Evolutionary conservation across 495 filamentous ascomycete genomes (phyloP).

Genomic region (Penicillium paradoxum): DNA sequence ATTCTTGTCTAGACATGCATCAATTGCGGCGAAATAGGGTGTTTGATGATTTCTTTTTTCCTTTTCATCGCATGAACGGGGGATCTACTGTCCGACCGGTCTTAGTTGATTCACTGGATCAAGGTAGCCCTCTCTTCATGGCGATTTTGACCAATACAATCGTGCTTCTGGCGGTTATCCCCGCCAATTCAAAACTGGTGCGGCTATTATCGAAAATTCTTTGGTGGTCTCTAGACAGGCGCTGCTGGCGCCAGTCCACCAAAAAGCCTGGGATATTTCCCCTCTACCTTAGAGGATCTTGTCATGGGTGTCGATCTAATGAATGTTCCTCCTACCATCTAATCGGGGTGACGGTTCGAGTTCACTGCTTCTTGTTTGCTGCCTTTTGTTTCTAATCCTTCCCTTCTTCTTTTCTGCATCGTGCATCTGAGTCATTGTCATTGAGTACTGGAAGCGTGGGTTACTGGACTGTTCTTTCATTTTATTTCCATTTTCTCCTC

Average conservation of each 20-base stretch:
- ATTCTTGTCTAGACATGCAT: slow-evolving; percentile 32
- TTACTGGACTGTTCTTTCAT: slow-evolving; percentile 20
- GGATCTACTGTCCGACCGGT: not conserved
- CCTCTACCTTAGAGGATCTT: not conserved
- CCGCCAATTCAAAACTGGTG: slow-evolving; percentile 16
- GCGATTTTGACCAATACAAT: slow-evolving; percentile 1
- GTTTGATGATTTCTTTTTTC: slow-evolving; percentile 21
- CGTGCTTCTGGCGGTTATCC: not conserved
- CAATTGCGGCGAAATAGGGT: slow-evolving; percentile 23
- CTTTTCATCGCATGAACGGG: not conserved
- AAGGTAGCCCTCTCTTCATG: not conserved
- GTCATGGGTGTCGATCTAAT: slow-evolving; percentile 23
- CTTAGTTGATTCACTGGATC: not conserved
- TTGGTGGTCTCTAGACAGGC: slow-evolving; percentile 5
- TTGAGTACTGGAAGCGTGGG: slow-evolving; percentile 31
- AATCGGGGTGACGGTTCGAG: slow-evolving; percentile 9
- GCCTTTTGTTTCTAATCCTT: slow-evolving; percentile 18
- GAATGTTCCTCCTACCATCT: slow-evolving; percentile 18
- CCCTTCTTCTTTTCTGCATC: slow-evolving; percentile 24
- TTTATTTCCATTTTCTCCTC: slow-evolving; percentile 8
- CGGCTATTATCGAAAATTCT: slow-evolving; percentile 14
- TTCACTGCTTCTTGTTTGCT: slow-evolving; percentile 10
- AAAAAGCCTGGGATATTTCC: not conserved
- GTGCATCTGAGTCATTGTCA: slow-evolving; percentile 31
- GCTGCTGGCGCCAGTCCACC: not conserved